Percentiles rank a stretch among this genome's conserved stretches.
These are phyloP conservation scores for Aspergillus arachidicola DNA, from an alignment of 2,329 filamentous ascomycete genomes.

Conservation along the genomic window DNA sequence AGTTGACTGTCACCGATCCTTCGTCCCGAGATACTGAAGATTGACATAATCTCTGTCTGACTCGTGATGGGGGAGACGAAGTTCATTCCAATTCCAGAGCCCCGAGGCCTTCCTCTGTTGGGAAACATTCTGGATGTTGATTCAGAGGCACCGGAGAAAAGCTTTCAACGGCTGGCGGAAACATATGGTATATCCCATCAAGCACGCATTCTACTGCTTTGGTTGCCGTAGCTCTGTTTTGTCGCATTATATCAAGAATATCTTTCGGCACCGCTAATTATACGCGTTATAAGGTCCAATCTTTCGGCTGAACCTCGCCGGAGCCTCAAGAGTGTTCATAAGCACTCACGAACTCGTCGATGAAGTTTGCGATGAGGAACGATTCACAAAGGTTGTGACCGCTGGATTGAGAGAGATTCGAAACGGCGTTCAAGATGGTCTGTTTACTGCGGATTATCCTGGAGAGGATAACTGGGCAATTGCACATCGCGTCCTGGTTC, in stretches of 20 bases:
- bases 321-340: conserved; percentile 51
- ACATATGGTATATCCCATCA: conserved; percentile 59
- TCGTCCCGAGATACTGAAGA: no score
- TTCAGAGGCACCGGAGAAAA: conserved; percentile 57
- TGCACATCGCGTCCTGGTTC: conserved; percentile 55
- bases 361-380: conserved; percentile 66
- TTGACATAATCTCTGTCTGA: no score
- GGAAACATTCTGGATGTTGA: conserved; percentile 69
- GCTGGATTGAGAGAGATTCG: conserved; percentile 58
- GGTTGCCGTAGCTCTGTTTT: not conserved
- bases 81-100: conserved; percentile 59
- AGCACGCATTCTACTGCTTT: not conserved
- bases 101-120: conserved; percentile 64
- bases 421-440: conserved; percentile 63
- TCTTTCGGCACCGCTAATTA: not conserved
- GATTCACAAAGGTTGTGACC: conserved; percentile 63
- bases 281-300: conserved; percentile 54
- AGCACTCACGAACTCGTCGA: conserved; percentile 59
- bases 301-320: conserved; percentile 57
- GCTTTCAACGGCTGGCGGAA: conserved; percentile 61
- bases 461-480: conserved; percentile 64
- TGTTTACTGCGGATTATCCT: conserved; percentile 61
- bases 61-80: conserved; percentile 22
- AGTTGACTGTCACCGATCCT: no score
- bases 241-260: not conserved